phyloP scores from a whole-genome alignment of 2,329 filamentous ascomycete genomes.

The Malbranchea cinnamomea region DNA sequence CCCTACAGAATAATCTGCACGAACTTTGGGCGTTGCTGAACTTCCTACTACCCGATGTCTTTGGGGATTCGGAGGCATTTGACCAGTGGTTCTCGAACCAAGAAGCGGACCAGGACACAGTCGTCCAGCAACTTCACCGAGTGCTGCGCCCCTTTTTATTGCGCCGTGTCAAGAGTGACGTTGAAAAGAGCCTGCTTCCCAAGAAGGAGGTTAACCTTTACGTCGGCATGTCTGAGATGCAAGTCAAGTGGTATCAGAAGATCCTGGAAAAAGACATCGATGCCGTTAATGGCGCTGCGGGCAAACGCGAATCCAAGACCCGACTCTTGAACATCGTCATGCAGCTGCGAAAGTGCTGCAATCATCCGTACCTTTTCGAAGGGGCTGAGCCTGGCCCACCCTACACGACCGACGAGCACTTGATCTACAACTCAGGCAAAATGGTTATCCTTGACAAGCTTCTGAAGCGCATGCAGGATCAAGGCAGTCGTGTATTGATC shows the following conservation, averaged over 20 bases:
- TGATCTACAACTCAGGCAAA: slow-evolving; percentile 86
- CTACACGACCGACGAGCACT: slow-evolving; percentile 94
- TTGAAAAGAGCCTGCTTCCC: slow-evolving; percentile 90
- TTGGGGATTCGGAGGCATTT: slow-evolving; percentile 90
- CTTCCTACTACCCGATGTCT: slow-evolving; percentile 94
- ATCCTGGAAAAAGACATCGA: slow-evolving; percentile 99
- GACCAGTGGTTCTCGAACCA: slow-evolving; percentile 96
- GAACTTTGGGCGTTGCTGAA: slow-evolving; percentile 96
- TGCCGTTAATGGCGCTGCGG: slow-evolving; percentile 89
- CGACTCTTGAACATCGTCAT: slow-evolving; percentile 96
- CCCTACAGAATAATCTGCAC: slow-evolving; percentile 93
- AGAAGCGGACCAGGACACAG: slow-evolving; percentile 79
- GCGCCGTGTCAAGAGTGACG: slow-evolving; percentile 90
- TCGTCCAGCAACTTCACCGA: slow-evolving; percentile 88
- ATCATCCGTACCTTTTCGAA: slow-evolving; percentile 95
- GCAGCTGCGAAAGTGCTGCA: slow-evolving; percentile 97
- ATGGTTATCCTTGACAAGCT: slow-evolving; percentile 96
- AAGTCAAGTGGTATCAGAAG: slow-evolving; percentile 97
- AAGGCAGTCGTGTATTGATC: slow-evolving; percentile 91
- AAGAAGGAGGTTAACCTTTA: slow-evolving; percentile 98
- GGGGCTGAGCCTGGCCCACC: slow-evolving; percentile 93
- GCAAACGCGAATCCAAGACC: slow-evolving; percentile 95
- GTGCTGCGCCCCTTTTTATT: slow-evolving; percentile 87
- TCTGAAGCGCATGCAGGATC: slow-evolving; percentile 62
- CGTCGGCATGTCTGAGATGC: slow-evolving; percentile 98